Percentiles rank a stretch among this genome's conserved stretches.
Evolutionary conservation across 305 asterid genomes (phyloP).

Genomic region (Fraxinus dipetala): DNA sequence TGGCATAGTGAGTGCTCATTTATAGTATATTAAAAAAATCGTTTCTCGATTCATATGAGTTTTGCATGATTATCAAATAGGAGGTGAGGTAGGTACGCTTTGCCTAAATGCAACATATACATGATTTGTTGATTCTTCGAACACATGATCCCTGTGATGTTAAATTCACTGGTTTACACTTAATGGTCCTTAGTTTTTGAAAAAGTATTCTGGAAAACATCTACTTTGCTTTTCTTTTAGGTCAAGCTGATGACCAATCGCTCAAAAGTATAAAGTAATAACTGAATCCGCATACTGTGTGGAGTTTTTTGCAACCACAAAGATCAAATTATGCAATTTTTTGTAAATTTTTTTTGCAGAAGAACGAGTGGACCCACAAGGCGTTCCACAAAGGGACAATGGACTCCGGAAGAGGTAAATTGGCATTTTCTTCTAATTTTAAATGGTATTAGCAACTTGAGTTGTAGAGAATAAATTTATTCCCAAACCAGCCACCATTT

Average conservation of each 20-base stretch:
- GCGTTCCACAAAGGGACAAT: constrained; percentile 98
- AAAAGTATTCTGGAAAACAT: not conserved
- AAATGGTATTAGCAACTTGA: not conserved
- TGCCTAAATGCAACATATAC: not conserved
- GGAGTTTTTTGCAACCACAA: not conserved
- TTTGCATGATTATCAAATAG: not conserved
- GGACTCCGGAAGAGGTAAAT: constrained; percentile 94
- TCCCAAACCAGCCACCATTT: not conserved
- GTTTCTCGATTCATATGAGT: not conserved
- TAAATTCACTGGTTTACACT: not conserved
- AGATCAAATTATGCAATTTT: not conserved
- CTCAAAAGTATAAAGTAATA: not conserved
- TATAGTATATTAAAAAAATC: not conserved
- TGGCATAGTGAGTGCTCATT: not conserved
- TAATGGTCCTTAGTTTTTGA: not conserved
- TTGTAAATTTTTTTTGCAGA: constrained; percentile 42
- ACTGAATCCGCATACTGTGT: not conserved
- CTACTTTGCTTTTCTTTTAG: not conserved
- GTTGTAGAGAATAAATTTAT: not conserved
- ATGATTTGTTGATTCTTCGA: not conserved
- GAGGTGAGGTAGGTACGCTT: not conserved
- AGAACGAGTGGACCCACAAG: constrained; percentile 95
- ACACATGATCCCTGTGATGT: not conserved
- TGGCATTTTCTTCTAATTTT: constrained; percentile 16
- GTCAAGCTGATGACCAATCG: not conserved